phyloP scores from a whole-genome alignment of 176 grass and related monocot species.

The Oryza brachyantha region DNA sequence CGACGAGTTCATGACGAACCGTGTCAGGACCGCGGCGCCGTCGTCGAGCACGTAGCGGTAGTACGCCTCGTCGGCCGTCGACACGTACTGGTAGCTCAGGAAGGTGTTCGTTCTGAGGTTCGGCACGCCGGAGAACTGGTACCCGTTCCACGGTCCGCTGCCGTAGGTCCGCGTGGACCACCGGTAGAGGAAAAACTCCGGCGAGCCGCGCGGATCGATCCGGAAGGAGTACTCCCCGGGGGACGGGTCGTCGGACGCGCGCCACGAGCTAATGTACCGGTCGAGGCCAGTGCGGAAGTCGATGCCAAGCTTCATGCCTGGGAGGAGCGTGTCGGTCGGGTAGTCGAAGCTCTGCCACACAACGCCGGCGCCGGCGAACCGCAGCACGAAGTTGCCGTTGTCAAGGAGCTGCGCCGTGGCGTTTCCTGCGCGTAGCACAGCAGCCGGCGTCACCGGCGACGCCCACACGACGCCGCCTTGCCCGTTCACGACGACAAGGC shows the following conservation, averaged over 20 bases:
- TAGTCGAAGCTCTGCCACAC: neutral
- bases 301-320: conserved; percentile 46
- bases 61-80: conserved; percentile 30
- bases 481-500: conserved; percentile 20
- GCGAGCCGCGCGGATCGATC: conserved; percentile 34
- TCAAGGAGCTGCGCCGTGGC: conserved; percentile 50
- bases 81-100: conserved; percentile 39
- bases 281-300: conserved; percentile 28
- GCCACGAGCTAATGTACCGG: conserved; percentile 45
- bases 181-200: conserved; percentile 41
- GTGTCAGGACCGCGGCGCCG: neutral
- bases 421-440: neutral
- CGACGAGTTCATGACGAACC: conserved; percentile 41
- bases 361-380: neutral
- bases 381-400: conserved; percentile 56
- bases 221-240: conserved; percentile 31
- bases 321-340: conserved; percentile 39
- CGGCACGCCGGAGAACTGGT: conserved; percentile 39
- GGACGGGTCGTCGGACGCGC: conserved; percentile 32
- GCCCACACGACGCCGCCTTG: conserved; percentile 33
- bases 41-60: conserved; percentile 28
- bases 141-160: conserved; percentile 60
- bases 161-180: conserved; percentile 6
- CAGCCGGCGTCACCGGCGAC: neutral
- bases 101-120: conserved; percentile 28